Evolutionary conservation across 192 early-diverging fungal species (phyloP).

Genomic region (Backusella mclennaniae): DNA sequence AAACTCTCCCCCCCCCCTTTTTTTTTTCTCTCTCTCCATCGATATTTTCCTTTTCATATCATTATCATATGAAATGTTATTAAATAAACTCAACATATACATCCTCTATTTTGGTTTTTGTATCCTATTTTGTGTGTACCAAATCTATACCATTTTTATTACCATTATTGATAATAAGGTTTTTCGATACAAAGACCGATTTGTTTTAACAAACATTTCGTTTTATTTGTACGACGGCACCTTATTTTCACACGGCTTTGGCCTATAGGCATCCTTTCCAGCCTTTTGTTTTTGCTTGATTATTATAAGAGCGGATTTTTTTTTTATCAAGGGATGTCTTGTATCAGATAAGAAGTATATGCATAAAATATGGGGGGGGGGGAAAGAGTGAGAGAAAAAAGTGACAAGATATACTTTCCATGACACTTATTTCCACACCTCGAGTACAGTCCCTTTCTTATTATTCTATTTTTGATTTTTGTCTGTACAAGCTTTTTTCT

Average conservation of each 20-base stretch:
- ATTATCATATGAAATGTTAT: not conserved
- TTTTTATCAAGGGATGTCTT: not conserved
- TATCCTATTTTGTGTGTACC: not conserved
- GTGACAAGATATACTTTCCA: too few species aligned
- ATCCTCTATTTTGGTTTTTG: not conserved
- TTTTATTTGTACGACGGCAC: not conserved
- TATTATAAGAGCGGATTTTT: not conserved
- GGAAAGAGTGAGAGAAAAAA: not conserved
- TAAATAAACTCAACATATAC: not conserved
- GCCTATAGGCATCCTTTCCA: not conserved
- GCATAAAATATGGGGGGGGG: not conserved
- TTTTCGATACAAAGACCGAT: not conserved
- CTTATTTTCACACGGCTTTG: not conserved
- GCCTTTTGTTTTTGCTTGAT: not conserved
- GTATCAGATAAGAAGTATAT: not conserved
- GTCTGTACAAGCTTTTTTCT: not conserved
- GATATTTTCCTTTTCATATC: not conserved
- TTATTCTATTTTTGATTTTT: not conserved
- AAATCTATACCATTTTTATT: not conserved
- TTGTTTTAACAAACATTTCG: not conserved
- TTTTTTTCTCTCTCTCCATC: not conserved
- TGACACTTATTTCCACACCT: not conserved
- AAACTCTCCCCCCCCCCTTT: not conserved
- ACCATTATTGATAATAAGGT: not conserved
- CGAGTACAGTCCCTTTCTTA: not conserved